These are phyloP conservation scores for Podaxis sp. DNA, from an alignment of 768 basidiomycete genomes.

Conservation along the genomic window DNA sequence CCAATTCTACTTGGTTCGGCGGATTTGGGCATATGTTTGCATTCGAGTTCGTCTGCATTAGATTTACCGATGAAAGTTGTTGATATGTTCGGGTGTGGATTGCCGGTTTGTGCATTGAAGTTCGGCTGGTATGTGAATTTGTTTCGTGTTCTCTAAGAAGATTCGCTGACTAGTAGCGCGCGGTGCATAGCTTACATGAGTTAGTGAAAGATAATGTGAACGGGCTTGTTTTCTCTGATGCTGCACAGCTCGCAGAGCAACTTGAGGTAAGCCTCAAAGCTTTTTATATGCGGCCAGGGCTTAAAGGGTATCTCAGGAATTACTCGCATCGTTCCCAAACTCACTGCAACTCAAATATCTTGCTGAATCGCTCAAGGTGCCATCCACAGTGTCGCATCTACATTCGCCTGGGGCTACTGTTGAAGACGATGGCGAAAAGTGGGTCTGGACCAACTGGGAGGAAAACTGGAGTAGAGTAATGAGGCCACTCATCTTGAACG, in stretches of 20 bases:
- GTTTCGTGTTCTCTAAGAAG: background rate
- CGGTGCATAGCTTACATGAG: slow-evolving; percentile 67
- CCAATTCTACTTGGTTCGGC: slow-evolving; percentile 86
- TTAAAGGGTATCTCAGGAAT: slow-evolving; percentile 35
- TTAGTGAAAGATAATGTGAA: slow-evolving; percentile 85
- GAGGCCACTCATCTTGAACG: slow-evolving; percentile 53
- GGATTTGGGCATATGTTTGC: slow-evolving; percentile 89
- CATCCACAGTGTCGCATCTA: slow-evolving; percentile 28
- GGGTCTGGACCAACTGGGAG: slow-evolving; percentile 78
- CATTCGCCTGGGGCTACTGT: slow-evolving; percentile 18
- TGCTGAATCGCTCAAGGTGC: slow-evolving; percentile 44
- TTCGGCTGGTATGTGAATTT: slow-evolving; percentile 71
- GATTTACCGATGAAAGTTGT: slow-evolving; percentile 99
- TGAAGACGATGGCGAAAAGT: slow-evolving; percentile 28
- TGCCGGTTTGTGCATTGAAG: slow-evolving; percentile 89
- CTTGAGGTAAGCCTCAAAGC: slow-evolving; percentile 53
- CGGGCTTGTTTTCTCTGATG: slow-evolving; percentile 74
- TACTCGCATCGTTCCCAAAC: slow-evolving; percentile 62
- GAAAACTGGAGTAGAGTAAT: slow-evolving; percentile 81
- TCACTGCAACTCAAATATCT: slow-evolving; percentile 51
- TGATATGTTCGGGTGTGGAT: slow-evolving; percentile 97
- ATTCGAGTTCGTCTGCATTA: slow-evolving; percentile 84
- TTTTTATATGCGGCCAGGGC: background rate
- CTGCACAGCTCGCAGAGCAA: slow-evolving; percentile 68
- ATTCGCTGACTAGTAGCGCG: slow-evolving; percentile 1